Percentiles rank a stretch among this genome's conserved stretches.
These are phyloP conservation scores for Sungouiozyma ichnusensis DNA, from an alignment of 805 yeast genomes.

Conservation along the genomic window DNA sequence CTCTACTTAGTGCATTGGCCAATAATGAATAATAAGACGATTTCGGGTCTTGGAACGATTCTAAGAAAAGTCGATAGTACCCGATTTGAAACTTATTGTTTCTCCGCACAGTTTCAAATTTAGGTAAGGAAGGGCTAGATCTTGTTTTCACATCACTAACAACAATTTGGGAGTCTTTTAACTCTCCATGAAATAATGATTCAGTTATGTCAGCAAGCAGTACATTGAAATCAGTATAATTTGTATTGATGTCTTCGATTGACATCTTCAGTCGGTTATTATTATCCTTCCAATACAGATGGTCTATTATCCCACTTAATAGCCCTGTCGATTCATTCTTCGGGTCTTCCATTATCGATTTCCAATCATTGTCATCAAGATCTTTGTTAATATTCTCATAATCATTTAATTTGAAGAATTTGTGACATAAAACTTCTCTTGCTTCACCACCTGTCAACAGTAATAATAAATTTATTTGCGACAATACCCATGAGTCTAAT, in stretches of 20 bases:
- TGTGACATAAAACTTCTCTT: constrained; percentile 53
- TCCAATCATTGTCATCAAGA: not conserved
- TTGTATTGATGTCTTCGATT: not conserved
- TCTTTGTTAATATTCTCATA: constrained; percentile 1
- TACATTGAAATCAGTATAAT: not conserved
- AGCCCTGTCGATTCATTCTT: constrained; percentile 29
- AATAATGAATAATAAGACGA: constrained; percentile 35
- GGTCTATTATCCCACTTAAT: constrained; percentile 59
- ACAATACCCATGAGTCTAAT: constrained; percentile 33
- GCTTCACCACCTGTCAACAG: constrained; percentile 40
- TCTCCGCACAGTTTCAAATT: constrained; percentile 37
- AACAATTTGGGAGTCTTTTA: constrained; percentile 17
- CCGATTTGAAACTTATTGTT: constrained; percentile 50
- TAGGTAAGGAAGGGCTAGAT: constrained; percentile 33
- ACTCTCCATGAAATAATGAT: not conserved
- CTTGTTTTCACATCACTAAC: constrained; percentile 59
- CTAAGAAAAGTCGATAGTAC: constrained; percentile 45
- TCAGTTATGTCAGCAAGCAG: not conserved
- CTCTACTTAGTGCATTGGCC: constrained; percentile 38
- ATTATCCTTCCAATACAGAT: constrained; percentile 7
- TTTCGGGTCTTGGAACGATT: constrained; percentile 22
- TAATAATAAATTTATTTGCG: constrained; percentile 32
- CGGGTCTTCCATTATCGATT: not conserved
- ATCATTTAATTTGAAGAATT: constrained; percentile 31
- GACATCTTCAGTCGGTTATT: not conserved